Base-by-base conservation (phyloP, 2,329 filamentous ascomycete species). In the Exophiala calicioides region DNA sequence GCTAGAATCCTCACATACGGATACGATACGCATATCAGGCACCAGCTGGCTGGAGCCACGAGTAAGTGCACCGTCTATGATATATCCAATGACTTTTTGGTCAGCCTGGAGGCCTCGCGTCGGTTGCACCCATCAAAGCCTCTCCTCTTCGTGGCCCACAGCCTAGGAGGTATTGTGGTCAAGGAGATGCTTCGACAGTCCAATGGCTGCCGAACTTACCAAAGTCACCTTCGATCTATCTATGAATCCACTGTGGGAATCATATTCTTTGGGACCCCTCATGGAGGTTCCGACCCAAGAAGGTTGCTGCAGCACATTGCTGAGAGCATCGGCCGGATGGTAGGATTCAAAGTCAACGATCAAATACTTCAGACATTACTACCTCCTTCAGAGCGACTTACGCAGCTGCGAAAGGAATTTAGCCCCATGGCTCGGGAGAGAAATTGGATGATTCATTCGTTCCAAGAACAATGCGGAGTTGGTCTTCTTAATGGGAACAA, bases 371-470 rank as follows among this genome's bases (percentile, higher is more conserved):
- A 63, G 18, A 52, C 61, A 2, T 55, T 70, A 4, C 37, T 68
- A 44, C 68, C 67, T 10, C 53, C 57, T 2, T 59, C 63, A 1
- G 64, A 69, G 33, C 60, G 62, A 10, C 58, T 69, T 0, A 59
- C 35, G 10, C 58, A 65, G 37, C 45, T 69, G 16, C 54, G 58
- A 24, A 61, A 68, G 7, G 47, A 50, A 9, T 53, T 60, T 47
- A 53, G 57, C 10, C 52, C 56, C 1, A 62, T 70, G 44, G 58
- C 53, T 10, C 55, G 55, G 4, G 44, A 64, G 26, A 53, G 59
- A 10, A 36, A 55, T 1, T 69, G 65, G 66, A 35, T 46, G 5
- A 60, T 69, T 34, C 55, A 69, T 44, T 68, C 65, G 1, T 69
- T 69, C 39, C 64, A 69, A 33, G 65, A 70, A 44, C 47, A 60